Evolutionary conservation across 257 asterid genomes (phyloP).

Genomic region (Marsdenia floribunda): DNA sequence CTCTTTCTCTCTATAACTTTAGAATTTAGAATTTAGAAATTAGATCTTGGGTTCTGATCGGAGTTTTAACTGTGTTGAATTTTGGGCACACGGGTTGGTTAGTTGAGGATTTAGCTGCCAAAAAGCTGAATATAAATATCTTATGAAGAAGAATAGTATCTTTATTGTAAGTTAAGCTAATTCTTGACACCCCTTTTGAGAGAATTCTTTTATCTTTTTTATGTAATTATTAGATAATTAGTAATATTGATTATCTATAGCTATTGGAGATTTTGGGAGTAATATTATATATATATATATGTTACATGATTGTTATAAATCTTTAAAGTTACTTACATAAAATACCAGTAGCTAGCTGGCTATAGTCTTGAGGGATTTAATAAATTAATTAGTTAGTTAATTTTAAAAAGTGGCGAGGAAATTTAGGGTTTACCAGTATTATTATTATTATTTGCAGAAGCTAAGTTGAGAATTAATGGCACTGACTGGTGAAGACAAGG

Average conservation of each 20-base stretch:
- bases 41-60: slow-evolving; percentile 13
- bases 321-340: background rate
- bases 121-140: background rate
- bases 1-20: background rate
- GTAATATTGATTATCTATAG: background rate
- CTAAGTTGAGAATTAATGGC: background rate
- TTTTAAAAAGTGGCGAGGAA: background rate
- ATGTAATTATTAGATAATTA: background rate
- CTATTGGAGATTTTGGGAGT: too few relatives aligned
- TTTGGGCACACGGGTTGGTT: slow-evolving; percentile 15
- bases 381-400: background rate
- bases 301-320: too few relatives aligned
- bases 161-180: slow-evolving; percentile 4
- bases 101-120: slow-evolving; percentile 12
- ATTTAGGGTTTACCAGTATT: slow-evolving; percentile 10
- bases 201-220: background rate
- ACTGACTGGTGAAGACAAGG: slow-evolving; percentile 29
- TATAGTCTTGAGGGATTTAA: background rate
- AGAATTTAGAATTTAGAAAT: too few relatives aligned
- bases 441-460: background rate
- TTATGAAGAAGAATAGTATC: background rate
- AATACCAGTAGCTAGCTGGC: background rate
- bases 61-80: slow-evolving; percentile 3
- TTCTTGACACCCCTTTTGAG: background rate
- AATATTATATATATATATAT: too few relatives aligned